Evolutionary conservation across 1,284 basidiomycete species (phyloP), one percentile per base, ranked within the genome.

Genomic region (Sutorius eximius): DNA sequence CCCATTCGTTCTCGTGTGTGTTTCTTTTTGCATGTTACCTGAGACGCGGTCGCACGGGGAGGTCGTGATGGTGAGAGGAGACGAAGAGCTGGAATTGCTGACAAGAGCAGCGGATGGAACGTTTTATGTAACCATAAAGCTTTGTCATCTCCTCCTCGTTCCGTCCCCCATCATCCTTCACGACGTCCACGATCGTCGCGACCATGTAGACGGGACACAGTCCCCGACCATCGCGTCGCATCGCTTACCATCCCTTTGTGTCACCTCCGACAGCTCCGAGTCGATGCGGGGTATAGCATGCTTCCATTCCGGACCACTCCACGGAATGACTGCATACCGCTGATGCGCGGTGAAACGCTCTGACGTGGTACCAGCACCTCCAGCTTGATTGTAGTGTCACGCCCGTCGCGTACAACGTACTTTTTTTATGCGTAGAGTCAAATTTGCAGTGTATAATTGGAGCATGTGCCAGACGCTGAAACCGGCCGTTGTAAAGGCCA

Each of bases 101-200:
- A 69, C 67, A 72, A 72, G 61, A 58, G 64, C 66, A 65, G 45
- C 45, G 51, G 53, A 58, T 55, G 51, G 57, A 59, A 65, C 67
- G 50, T 64, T 69, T 69, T 69, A 69, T 69, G 67, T 69, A 69
- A 69, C 67, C 67, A 68, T 48, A 47, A 64, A 52, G 67, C 67
- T 69, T 69, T 72, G 70, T 69, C 67, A 69, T 69, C 67, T 55
- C 55, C 49, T 50, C 59, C 37, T 48, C 48, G 45, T 24, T 32
- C 48, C 30, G 30, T 24, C 42, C 33, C 16, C 11, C 45, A 27
- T 12, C 53, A 3, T 49, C 53, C 9, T 22, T 16, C 1, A 1
- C 41, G 32, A 36, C 18, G 7, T 36, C 48, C 16, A 3, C 2
- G 24, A 30, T 11, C 13, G 7, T 41, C 37, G 6, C n/a, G 12